Evolutionary conservation across 2,329 filamentous ascomycete genomes (phyloP), one percentile per base, ranked within the genome.

Genomic region (Scedosporium apiospermum): DNA sequence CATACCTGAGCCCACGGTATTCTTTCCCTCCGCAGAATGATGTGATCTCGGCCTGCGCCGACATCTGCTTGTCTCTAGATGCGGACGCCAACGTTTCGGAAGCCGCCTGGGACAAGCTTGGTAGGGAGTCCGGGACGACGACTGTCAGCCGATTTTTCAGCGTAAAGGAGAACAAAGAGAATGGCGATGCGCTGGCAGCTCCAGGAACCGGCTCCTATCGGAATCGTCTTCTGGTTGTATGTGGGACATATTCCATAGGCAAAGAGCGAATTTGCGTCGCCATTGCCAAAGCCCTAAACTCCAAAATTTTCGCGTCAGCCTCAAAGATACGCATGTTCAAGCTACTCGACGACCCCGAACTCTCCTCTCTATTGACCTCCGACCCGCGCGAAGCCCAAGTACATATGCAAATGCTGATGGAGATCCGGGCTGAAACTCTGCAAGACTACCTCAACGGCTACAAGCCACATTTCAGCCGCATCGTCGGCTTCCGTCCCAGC

Each of bases 221-320:
- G 57, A 87, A 90, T 57, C 87, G 91, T 4, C 81, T 99, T 2
- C 82, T 99, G 0, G 90, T 99, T 4, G 85, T 99, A 6, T 96
- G 96, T 65, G 95, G 95, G 55, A 99, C 95, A 0, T 99, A 99
- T 76, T 96, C 90, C 68, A 99, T 99, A 69, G 95, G 95, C 70
- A 99, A 99, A 76, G 95, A 99, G 74, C 88, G 93, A 49, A 93
- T 99, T 67, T 98, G 93, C 72, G 81, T 96, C 38, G 93, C 91
- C 53, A 96, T 99, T 66, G 95, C 95, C 3, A 85, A 88, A 68
- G 93, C 93, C 0, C 80, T 99, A 2, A 80, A 86, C 46, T 90
- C 88, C 67, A 96, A 96, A 71, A 98, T 99, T 65, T 99, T 89
- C 70, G 93, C 93, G 0, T 86, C 91, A 1, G 79, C 91, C 0